phyloP scores from a whole-genome alignment of 768 basidiomycete species.

The Mycena rosella region DNA sequence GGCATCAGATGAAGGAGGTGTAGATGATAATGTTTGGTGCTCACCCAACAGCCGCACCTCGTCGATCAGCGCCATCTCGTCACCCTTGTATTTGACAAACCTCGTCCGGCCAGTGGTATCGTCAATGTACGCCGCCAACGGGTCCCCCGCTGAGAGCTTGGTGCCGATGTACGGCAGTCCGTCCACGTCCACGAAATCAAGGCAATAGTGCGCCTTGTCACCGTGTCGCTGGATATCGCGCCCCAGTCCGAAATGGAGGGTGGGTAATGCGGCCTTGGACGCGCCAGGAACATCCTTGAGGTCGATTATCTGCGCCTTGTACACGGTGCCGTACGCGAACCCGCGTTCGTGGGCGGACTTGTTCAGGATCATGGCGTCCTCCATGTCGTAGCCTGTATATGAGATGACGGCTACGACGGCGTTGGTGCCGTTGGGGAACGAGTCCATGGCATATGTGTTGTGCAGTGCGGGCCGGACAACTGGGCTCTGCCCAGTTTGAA shows the following conservation, averaged over 20 bases:
- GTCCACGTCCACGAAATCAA: slow-evolving; percentile 78
- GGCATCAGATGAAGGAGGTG: background rate
- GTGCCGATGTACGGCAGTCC: slow-evolving; percentile 88
- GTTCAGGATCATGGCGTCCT: slow-evolving; percentile 99
- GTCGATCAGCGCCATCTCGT: slow-evolving; percentile 91
- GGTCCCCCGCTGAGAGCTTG: slow-evolving; percentile 78
- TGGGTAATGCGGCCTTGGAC: slow-evolving; percentile 66
- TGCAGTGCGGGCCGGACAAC: slow-evolving; percentile 93
- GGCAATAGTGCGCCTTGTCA: slow-evolving; percentile 58
- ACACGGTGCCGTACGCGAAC: slow-evolving; percentile 96
- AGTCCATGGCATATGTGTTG: slow-evolving; percentile 97
- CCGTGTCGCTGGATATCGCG: slow-evolving; percentile 73
- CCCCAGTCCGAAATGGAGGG: slow-evolving; percentile 92
- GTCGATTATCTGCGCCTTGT: slow-evolving; percentile 94
- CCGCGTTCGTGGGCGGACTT: slow-evolving; percentile 99
- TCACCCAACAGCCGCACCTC: slow-evolving; percentile 91
- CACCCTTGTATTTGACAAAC: slow-evolving; percentile 96
- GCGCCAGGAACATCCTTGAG: slow-evolving; percentile 84
- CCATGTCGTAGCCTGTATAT: slow-evolving; percentile 99
- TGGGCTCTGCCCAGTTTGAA: slow-evolving; percentile 96
- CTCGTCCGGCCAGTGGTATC: slow-evolving; percentile 86
- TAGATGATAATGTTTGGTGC: slow-evolving; percentile 32
- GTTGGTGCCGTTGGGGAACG: slow-evolving; percentile 98
- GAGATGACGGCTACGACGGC: slow-evolving; percentile 99
- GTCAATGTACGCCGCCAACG: slow-evolving; percentile 89